Percentiles rank a stretch among this genome's conserved stretches.
Evolutionary conservation across 352 stramenopile genomes (phyloP).

Genomic region (Phytophthora vignae): DNA sequence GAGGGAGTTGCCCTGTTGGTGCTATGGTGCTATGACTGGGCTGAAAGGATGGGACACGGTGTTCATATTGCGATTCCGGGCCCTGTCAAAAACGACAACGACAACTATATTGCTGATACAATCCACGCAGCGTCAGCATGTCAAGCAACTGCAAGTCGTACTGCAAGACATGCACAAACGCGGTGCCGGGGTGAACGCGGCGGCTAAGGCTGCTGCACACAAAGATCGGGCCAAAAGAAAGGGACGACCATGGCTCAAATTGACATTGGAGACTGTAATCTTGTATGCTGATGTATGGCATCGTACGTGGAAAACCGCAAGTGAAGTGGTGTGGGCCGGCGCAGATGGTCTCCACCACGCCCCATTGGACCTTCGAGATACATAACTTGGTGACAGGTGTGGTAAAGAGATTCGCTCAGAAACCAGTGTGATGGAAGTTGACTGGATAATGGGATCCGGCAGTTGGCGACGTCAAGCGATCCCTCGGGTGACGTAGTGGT

Average conservation of each 20-base stretch:
- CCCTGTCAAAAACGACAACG: no score
- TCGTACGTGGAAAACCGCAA: slow-evolving; percentile 11
- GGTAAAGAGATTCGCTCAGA: no score
- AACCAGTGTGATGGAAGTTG: no score
- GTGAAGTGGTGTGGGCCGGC: slow-evolving; percentile 31
- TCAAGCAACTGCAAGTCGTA: neutral
- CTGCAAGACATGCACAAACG: neutral
- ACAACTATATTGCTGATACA: no score
- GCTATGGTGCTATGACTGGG: no score
- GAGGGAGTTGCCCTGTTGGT: no score
- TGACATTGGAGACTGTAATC: slow-evolving; percentile 23
- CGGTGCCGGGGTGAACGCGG: neutral
- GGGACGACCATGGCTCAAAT: slow-evolving; percentile 27
- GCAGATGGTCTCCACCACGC: slow-evolving; percentile 9
- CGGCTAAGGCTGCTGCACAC: neutral
- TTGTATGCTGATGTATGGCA: slow-evolving; percentile 32
- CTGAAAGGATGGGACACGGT: no score
- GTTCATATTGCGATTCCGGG: no score
- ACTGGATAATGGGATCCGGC: no score
- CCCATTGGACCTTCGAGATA: slow-evolving; percentile 31
- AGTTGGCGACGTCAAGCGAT: no score
- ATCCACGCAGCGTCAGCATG: neutral
- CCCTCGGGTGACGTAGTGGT: no score
- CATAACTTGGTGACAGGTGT: slow-evolving; percentile 9
- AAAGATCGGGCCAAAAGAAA: slow-evolving; percentile 1